Conservation (phyloP, 179 eudicot genomes). For the Silene noctiflora region DNA sequence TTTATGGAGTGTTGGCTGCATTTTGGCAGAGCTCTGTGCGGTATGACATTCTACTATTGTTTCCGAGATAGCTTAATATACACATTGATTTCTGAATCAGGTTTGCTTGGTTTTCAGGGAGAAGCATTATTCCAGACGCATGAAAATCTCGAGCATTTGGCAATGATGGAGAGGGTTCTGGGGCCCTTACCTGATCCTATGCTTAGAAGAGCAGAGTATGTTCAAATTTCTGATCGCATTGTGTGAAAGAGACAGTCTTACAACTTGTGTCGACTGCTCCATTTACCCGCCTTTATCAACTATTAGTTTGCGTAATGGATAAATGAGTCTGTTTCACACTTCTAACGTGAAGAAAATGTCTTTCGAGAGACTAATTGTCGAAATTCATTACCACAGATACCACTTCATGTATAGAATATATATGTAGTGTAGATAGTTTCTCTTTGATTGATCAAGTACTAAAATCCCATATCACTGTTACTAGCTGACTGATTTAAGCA, state of each 20-base stretch:
- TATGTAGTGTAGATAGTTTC: neutral
- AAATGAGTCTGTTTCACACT: too few relatives aligned
- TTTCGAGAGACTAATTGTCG: too few relatives aligned
- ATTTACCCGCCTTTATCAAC: too few relatives aligned
- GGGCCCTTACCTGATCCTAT: constrained; percentile 59
- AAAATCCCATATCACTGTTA: neutral
- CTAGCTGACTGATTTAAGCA: neutral
- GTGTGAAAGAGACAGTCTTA: too few relatives aligned
- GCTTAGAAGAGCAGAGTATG: constrained; percentile 56
- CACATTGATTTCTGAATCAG: neutral
- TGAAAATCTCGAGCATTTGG: constrained; percentile 61
- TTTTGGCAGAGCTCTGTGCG: constrained; percentile 59
- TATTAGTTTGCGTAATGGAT: too few relatives aligned
- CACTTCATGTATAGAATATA: neutral
- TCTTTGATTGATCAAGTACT: neutral
- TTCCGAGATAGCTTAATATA: constrained; percentile 10
- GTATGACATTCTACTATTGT: constrained; percentile 29
- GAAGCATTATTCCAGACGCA: constrained; percentile 64
- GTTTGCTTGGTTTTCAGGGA: constrained; percentile 34
- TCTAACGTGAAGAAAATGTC: too few relatives aligned
- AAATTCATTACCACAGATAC: neutral
- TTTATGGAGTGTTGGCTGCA: constrained; percentile 59
- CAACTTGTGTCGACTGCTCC: too few relatives aligned
- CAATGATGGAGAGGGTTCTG: constrained; percentile 63
- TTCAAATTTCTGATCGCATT: neutral